Percentiles rank a stretch among this genome's conserved stretches.
Conservation (phyloP, 1,284 basidiomycete species). For the Ceratobasidium sp. region DNA sequence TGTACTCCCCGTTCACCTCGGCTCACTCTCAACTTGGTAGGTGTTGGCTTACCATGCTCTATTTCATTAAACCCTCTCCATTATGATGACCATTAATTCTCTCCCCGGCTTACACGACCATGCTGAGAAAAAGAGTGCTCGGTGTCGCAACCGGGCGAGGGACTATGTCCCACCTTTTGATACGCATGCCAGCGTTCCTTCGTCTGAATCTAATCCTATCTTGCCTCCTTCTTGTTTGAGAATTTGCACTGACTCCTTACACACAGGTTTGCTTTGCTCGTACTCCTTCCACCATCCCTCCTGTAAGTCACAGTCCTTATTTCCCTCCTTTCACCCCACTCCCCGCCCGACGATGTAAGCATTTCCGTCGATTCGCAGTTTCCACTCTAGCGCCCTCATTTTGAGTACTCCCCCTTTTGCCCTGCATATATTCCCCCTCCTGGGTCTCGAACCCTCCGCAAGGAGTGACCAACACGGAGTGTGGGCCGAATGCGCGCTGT, state of each 20-base stretch:
- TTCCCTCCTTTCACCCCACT: slow-evolving; percentile 48
- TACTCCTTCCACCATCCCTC: background rate
- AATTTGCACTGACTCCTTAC: background rate
- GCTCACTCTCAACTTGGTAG: slow-evolving; percentile 19
- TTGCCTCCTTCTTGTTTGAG: slow-evolving; percentile 25
- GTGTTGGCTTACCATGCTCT: slow-evolving; percentile 43
- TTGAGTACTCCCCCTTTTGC: slow-evolving; percentile 74
- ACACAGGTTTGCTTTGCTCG: background rate
- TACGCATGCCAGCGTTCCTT: slow-evolving; percentile 84
- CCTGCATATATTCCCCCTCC: slow-evolving; percentile 72
- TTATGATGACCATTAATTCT: slow-evolving; percentile 77
- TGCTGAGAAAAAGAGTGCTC: slow-evolving; percentile 75
- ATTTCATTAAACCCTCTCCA: slow-evolving; percentile 46
- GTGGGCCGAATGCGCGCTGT: slow-evolving; percentile 80
- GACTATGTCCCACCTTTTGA: slow-evolving; percentile 66
- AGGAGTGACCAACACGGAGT: slow-evolving; percentile 58
- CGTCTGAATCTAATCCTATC: slow-evolving; percentile 65
- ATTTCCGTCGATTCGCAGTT: slow-evolving; percentile 79
- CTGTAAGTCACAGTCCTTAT: slow-evolving; percentile 54
- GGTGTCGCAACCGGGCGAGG: slow-evolving; percentile 69
- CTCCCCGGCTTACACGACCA: slow-evolving; percentile 87
- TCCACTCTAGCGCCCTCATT: slow-evolving; percentile 75
- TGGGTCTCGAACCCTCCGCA: slow-evolving; percentile 73
- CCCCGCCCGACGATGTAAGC: slow-evolving; percentile 67
- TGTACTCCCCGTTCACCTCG: background rate